A percentile compares a stretch with the other conserved stretches of the same genome.
Conservation (phyloP, 345 rosid species). For the Melaleuca alternifolia region DNA sequence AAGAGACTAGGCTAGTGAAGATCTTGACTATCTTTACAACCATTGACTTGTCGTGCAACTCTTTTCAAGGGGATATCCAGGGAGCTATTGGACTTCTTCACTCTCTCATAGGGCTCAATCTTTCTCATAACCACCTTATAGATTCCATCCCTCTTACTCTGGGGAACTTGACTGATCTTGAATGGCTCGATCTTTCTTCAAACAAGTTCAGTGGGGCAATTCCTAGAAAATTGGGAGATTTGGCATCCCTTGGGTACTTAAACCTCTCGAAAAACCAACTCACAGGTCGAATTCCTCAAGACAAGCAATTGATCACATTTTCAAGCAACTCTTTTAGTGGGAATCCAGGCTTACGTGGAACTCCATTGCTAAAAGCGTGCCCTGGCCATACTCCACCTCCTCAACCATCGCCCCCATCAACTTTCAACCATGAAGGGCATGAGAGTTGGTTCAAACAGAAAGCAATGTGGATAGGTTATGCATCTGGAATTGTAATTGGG, state of each 20-base stretch:
- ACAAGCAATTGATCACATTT: background rate
- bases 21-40: background rate
- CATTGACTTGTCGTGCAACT: background rate
- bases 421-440: background rate
- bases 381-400: rapidly evolving
- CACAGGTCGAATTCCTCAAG: background rate
- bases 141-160: background rate
- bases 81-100: background rate
- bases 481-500: background rate
- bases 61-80: background rate
- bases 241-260: background rate
- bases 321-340: background rate
- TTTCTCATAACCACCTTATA: background rate
- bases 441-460: background rate
- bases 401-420: background rate
- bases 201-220: background rate
- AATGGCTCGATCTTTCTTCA: background rate
- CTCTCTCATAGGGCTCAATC: background rate
- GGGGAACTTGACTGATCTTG: background rate
- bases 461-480: background rate
- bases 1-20: background rate
- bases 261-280: background rate
- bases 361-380: background rate
- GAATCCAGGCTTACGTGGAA: background rate
- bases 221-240: background rate